These are phyloP conservation scores for Ophiostoma himal-ulmi DNA, from an alignment of 2,329 filamentous ascomycete species.

Conservation along the genomic window DNA sequence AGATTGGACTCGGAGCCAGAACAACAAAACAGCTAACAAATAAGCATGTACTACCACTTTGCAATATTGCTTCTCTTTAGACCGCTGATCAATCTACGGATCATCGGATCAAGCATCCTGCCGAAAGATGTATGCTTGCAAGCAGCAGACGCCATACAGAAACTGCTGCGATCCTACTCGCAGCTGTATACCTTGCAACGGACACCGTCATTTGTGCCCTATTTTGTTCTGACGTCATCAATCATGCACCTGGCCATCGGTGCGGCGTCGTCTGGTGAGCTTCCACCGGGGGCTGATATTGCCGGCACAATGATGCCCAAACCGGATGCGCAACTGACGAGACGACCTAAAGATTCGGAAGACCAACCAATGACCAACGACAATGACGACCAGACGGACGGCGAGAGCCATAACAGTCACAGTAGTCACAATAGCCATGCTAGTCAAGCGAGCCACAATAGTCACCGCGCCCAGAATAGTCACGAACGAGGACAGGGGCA, in stretches of 20 bases:
- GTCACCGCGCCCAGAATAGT: background rate
- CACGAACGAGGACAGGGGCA: background rate
- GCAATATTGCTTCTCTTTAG: slow-evolving; percentile 68
- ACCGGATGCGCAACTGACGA: background rate
- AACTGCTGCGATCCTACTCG: slow-evolving; percentile 51
- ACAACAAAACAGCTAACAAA: background rate
- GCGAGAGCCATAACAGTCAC: background rate
- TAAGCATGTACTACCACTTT: slow-evolving; percentile 65
- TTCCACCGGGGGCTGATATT: slow-evolving; percentile 18
- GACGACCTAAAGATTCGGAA: slow-evolving; percentile 7
- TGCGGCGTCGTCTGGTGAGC: slow-evolving; percentile 32
- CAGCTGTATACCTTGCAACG: slow-evolving; percentile 53
- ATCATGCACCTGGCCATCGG: slow-evolving; percentile 56
- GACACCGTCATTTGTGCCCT: slow-evolving; percentile 56
- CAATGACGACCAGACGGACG: background rate
- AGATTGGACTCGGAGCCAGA: too few relatives aligned
- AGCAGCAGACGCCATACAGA: slow-evolving; percentile 54
- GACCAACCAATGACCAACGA: slow-evolving; percentile 6
- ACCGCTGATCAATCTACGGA: slow-evolving; percentile 59
- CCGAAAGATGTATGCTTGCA: slow-evolving; percentile 62
- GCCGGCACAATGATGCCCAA: background rate
- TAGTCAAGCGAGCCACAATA: background rate
- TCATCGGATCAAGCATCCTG: slow-evolving; percentile 57
- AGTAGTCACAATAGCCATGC: background rate
- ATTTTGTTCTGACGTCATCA: slow-evolving; percentile 56